phyloP scores from a whole-genome alignment of 106 monocot genomes.

The Cymbidium sinense region DNA sequence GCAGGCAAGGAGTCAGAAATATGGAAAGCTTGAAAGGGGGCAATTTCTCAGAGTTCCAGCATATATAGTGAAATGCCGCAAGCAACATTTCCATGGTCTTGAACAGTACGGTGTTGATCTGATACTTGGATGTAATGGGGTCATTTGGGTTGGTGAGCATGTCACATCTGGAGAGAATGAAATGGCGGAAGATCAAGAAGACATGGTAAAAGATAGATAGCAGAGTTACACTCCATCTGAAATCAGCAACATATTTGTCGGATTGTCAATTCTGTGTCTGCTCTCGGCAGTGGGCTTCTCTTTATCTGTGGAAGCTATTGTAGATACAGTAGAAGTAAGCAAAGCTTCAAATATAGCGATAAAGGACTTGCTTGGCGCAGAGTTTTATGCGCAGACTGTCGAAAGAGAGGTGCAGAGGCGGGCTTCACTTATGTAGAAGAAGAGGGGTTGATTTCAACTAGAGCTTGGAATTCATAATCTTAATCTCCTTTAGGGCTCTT shows the following conservation, averaged over 20 bases:
- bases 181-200: conserved; percentile 30
- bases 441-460: conserved; percentile 11
- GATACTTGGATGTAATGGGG: conserved; percentile 93
- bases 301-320: conserved; percentile 54
- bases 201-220: conserved; percentile 4
- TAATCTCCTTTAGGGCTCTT: too few species aligned
- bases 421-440: conserved; percentile 27
- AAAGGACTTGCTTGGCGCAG: conserved; percentile 76
- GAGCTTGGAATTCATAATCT: too few species aligned
- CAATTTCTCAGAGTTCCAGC: conserved; percentile 68
- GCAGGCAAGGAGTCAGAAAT: too few species aligned
- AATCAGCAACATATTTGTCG: conserved; percentile 67
- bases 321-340: conserved; percentile 55
- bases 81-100: conserved; percentile 97
- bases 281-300: conserved; percentile 70
- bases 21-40: conserved; percentile 77
- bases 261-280: conserved; percentile 79
- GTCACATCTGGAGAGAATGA: conserved; percentile 24
- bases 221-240: conserved; percentile 33
- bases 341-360: conserved; percentile 33
- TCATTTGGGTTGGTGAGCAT: conserved; percentile 89
- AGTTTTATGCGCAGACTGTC: conserved; percentile 83
- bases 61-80: conserved; percentile 82
- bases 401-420: conserved; percentile 74
- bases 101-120: conserved; percentile 72